Base-by-base conservation (phyloP, 495 filamentous ascomycete species). In the Pyronema omphalodes region DNA sequence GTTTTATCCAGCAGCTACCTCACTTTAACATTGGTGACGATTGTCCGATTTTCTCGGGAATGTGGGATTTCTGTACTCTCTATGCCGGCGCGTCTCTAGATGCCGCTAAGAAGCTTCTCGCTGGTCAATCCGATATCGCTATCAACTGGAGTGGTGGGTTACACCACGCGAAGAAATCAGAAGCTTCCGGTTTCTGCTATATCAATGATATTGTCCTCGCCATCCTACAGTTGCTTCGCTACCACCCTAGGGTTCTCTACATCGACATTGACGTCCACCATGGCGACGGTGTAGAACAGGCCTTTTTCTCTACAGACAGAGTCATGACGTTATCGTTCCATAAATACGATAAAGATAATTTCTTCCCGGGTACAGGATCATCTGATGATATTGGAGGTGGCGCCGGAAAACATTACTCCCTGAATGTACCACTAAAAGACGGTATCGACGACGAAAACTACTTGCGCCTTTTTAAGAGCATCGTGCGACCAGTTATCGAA, bases 181-280 rank as follows among this genome's bases (percentile, higher is more conserved):
- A 96, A 70, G 91, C 91, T 19, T 88, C 83, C 63, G 91, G 91
- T 12, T 98, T 98, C 70, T 98, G 91, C 69, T 98, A 98, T 66
- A 84, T 98, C 60, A 98, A 98, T 67, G 91, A 98, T 64, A 98
- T 98, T 54, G 91, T 96, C 51, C 78, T 98, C 14, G 91, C 86
- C 52, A 94, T 98, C 58, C 78, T 98, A 29, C 86, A 98, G 67
- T 78, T 96, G n/a, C 75, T 98, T 17, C 83, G 91, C 52, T 86
- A 84, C 73, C 88, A 94, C 58, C 83, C 88, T 60, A 80, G 91
- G 55, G 91, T 98, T 7, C 76, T 98, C 23, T 98, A 98, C 68
- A 84, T 98, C 58, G 91, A 98, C 66, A 96, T 98, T 60, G 91
- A 98, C 68, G 93, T 98, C 14, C 91, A 98, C 68, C 91, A 98